Base-by-base conservation (phyloP, 2,329 filamentous ascomycete genomes). In the Penicillium nordicum region DNA sequence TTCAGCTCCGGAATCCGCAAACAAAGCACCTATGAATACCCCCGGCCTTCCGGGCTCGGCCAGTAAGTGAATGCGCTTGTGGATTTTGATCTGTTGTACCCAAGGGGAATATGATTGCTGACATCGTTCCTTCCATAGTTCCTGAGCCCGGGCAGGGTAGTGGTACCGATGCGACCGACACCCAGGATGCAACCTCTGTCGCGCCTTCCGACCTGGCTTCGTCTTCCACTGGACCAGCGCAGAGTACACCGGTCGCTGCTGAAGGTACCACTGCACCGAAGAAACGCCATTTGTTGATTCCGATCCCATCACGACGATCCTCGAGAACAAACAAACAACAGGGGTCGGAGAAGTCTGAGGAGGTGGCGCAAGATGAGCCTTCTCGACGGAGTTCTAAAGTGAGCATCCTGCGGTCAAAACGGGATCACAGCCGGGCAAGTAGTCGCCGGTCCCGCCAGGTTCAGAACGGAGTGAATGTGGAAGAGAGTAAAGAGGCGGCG, bases 361-460 rank as follows among this genome's bases (percentile, higher is more conserved):
- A 75, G 37, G 57, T 62, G 32, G 57, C 63, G 36, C 64, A 69
- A 29, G 69, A 74, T 57, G 71, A 70, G 44, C 67, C 69, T 27
- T 84, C 86, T 65, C 82, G 83, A 63, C 81, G 82, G 57, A 80
- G 81, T 63, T 89, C 87, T 47, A 88, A 84, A 73, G 84, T 80
- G 63, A 89, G 86, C 74, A 84, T 87, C 66, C 75, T 84, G 53
- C 85, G 81, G 60, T 79, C 82, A 63, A 81, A 83, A 67, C 80
- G 84, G 67, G 88, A 88, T 75, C 84, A 84, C 65, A 90, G 86
- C 74, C 81, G 84, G 59, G 84, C 84, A 64, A 89, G 85, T 76
- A 85, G 74, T 59, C 70, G 70, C 59, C 67, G 71, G 55, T 74
- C 74, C 54, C 75, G 72, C 62, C 71, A 70, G 55, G 72, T 72